Evolutionary conservation across 192 early-diverging fungal species (phyloP).

Genomic region (Gamsiella multidivaricata): DNA sequence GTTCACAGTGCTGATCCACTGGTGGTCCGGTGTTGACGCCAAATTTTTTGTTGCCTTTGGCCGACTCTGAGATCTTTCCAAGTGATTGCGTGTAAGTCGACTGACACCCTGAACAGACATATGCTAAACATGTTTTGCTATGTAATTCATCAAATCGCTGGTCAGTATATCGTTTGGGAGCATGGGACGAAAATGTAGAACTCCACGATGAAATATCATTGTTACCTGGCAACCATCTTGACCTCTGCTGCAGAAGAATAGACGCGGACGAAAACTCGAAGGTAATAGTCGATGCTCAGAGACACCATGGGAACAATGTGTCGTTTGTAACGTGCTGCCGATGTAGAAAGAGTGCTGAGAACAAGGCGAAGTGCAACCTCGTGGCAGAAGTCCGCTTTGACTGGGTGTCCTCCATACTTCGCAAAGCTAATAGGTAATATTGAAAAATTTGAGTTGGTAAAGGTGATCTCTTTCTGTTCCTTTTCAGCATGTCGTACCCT

Average conservation of each 20-base stretch:
- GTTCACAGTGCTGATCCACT: conserved; percentile 71
- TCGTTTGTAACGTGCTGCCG: conserved; percentile 85
- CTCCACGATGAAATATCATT: neutral
- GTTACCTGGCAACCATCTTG: conserved; percentile 81
- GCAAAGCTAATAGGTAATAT: conserved; percentile 68
- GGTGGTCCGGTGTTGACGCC: conserved; percentile 70
- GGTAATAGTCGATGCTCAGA: conserved; percentile 98
- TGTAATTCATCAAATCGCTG: neutral
- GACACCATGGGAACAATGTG: conserved; percentile 90
- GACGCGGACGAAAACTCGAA: conserved; percentile 95
- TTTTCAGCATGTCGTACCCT: too few relatives aligned
- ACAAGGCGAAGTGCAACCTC: conserved; percentile 96
- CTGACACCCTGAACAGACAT: conserved; percentile 88
- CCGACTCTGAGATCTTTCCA: conserved; percentile 68
- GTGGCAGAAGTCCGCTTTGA: conserved; percentile 91
- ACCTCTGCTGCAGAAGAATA: conserved; percentile 75
- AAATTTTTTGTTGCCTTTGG: conserved; percentile 73
- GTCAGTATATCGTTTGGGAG: neutral
- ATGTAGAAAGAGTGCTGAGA: conserved; percentile 82
- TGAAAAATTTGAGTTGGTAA: neutral
- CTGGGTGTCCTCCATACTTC: conserved; percentile 95
- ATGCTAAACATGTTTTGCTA: conserved; percentile 85
- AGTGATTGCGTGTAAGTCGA: conserved; percentile 78
- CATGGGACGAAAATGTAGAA: neutral
- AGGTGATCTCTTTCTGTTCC: too few relatives aligned